A percentile compares a stretch with the other conserved stretches of the same genome.
Conservation (phyloP, 169 alveolate genomes). For the Perkinsus chesapeaki region DNA sequence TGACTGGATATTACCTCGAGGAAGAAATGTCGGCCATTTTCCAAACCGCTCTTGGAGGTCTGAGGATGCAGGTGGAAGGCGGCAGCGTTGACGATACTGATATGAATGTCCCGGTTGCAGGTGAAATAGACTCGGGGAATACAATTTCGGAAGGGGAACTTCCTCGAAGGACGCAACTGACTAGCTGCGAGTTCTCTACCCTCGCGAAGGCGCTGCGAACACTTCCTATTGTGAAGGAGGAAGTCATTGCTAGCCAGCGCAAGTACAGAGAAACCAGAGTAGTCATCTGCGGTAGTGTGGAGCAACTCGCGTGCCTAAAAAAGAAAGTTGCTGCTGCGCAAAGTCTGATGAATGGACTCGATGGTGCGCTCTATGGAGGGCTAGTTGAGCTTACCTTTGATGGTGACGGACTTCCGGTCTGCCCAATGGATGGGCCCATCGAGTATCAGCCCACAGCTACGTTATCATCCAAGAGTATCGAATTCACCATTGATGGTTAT, state of each 20-base stretch:
- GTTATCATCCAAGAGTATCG: neutral
- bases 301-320: neutral
- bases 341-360: neutral
- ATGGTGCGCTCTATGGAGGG: neutral
- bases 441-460: neutral
- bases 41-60: neutral
- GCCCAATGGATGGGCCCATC: neutral
- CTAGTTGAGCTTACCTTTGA: neutral
- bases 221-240: neutral
- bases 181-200: neutral
- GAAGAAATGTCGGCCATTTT: neutral
- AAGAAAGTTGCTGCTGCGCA: neutral
- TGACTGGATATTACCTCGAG: neutral
- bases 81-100: neutral
- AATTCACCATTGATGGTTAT: neutral
- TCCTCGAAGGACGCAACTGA: neutral
- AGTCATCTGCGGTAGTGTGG: neutral
- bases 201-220: neutral
- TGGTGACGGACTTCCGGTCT: neutral
- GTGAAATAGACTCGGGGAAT: neutral
- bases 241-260: neutral
- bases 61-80: neutral
- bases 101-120: neutral
- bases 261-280: neutral
- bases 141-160: neutral